Evolutionary conservation across 768 basidiomycete genomes (phyloP).

Genomic region (Tylopilus plumbeoviolaceoides): DNA sequence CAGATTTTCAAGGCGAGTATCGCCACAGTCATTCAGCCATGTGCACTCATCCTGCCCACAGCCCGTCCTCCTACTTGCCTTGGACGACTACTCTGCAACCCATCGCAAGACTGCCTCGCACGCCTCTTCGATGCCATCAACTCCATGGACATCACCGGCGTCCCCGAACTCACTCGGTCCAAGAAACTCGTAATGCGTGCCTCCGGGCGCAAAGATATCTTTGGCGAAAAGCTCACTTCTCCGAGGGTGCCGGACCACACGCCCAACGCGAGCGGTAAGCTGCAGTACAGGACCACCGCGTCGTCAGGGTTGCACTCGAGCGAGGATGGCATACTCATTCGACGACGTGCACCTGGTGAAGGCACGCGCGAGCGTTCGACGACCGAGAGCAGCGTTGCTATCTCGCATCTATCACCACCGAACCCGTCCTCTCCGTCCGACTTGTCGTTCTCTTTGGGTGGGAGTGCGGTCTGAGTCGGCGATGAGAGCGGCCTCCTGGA

Average conservation of each 20-base stretch:
- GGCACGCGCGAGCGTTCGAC: slow-evolving; percentile 38
- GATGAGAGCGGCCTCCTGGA: slow-evolving; percentile 62
- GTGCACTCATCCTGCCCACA: slow-evolving; percentile 28
- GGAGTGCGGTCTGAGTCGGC: slow-evolving; percentile 81
- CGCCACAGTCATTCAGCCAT: neutral
- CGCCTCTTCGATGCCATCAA: slow-evolving; percentile 92
- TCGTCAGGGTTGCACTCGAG: slow-evolving; percentile 63
- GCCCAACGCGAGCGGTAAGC: slow-evolving; percentile 16
- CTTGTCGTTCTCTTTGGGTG: slow-evolving; percentile 71
- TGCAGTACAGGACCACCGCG: slow-evolving; percentile 44
- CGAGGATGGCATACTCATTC: slow-evolving; percentile 62
- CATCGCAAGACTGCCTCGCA: slow-evolving; percentile 86
- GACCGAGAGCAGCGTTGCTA: slow-evolving; percentile 36
- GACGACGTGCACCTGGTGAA: slow-evolving; percentile 20
- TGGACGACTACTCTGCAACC: slow-evolving; percentile 93
- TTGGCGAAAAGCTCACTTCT: slow-evolving; percentile 72
- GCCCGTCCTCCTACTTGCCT: slow-evolving; percentile 90
- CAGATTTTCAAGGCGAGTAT: slow-evolving; percentile 87
- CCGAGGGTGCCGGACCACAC: slow-evolving; percentile 18
- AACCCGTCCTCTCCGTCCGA: slow-evolving; percentile 60
- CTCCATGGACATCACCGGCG: slow-evolving; percentile 78
- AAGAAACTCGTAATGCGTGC: slow-evolving; percentile 89
- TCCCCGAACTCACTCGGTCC: slow-evolving; percentile 70
- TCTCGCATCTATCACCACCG: slow-evolving; percentile 30
- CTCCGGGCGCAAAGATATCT: slow-evolving; percentile 89